phyloP scores from a whole-genome alignment of 805 yeast species.

The Hanseniaspora jakobsenii region DNA sequence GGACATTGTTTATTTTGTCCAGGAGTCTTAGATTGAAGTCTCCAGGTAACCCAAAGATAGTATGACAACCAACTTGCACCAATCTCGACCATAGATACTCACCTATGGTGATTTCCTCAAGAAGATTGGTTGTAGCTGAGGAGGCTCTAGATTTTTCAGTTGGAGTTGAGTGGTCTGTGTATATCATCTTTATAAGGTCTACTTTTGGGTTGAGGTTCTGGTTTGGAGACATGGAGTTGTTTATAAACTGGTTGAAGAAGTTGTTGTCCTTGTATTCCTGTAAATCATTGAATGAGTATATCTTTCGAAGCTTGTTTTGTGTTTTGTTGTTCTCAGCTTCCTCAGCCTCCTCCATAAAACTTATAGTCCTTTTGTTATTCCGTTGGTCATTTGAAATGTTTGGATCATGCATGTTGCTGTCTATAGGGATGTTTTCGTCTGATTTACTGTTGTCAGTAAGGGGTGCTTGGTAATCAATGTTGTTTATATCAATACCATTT shows the following conservation, averaged over 20 bases:
- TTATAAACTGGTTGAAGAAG: not conserved
- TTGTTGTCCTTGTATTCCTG: not conserved
- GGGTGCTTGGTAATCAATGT: not conserved
- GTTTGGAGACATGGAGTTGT: not conserved
- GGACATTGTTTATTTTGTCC: constrained; percentile 48
- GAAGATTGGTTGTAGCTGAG: constrained; percentile 8
- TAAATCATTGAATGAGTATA: not conserved
- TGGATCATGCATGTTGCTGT: not conserved
- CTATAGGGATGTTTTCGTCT: not conserved
- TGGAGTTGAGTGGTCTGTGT: not conserved
- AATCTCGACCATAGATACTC: constrained; percentile 54
- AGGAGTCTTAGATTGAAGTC: constrained; percentile 55
- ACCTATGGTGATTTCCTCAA: constrained; percentile 37
- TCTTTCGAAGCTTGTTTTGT: not conserved
- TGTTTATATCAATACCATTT: constrained; percentile 10
- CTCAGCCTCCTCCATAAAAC: not conserved
- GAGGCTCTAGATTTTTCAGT: not conserved
- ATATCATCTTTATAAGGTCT: too few relatives aligned
- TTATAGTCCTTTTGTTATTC: too few relatives aligned
- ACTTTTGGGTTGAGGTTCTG: too few relatives aligned
- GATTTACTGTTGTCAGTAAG: not conserved
- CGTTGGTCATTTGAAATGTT: not conserved
- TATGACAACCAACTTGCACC: constrained; percentile 37
- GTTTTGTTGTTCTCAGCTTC: not conserved
- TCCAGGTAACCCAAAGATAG: constrained; percentile 67